These are phyloP conservation scores for Umbilicus rupestris DNA, from an alignment of 164 flowering plant genomes.

Conservation along the genomic window DNA sequence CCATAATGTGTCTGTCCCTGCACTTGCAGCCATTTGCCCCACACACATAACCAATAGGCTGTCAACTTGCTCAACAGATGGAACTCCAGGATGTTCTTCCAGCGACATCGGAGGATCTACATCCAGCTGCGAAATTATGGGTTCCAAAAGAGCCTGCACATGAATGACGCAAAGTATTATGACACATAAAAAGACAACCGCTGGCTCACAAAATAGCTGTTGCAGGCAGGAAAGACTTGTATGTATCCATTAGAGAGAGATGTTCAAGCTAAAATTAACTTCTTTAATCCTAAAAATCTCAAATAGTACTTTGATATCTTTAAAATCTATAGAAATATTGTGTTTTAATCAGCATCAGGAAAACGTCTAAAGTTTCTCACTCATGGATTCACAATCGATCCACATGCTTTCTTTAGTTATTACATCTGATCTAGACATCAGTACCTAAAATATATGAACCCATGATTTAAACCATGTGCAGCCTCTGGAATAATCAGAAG, in stretches of 20 bases:
- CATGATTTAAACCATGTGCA: too few relatives aligned
- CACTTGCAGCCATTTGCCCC: constrained; percentile 90
- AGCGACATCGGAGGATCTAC: constrained; percentile 51
- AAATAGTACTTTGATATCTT: too few relatives aligned
- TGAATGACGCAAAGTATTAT: neutral
- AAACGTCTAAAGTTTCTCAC: too few relatives aligned
- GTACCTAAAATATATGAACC: neutral
- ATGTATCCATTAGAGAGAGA: too few relatives aligned
- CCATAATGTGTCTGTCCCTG: constrained; percentile 83
- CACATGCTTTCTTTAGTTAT: too few relatives aligned
- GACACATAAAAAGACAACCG: neutral
- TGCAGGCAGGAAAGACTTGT: too few relatives aligned
- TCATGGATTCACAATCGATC: too few relatives aligned
- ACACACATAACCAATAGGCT: constrained; percentile 60
- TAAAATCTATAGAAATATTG: too few relatives aligned
- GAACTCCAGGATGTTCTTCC: constrained; percentile 36
- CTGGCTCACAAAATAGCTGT: too few relatives aligned
- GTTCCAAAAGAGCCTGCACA: constrained; percentile 65
- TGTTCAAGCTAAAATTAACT: too few relatives aligned
- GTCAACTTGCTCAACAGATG: constrained; percentile 65
- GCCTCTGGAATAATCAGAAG: neutral
- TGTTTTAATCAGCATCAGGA: too few relatives aligned
- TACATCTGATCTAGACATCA: neutral
- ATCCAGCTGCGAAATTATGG: constrained; percentile 70
- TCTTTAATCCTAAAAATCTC: too few relatives aligned